Percentiles rank a stretch among this genome's conserved stretches.
Conservation (phyloP, 768 basidiomycete species). For the Leccinellum luteum region DNA sequence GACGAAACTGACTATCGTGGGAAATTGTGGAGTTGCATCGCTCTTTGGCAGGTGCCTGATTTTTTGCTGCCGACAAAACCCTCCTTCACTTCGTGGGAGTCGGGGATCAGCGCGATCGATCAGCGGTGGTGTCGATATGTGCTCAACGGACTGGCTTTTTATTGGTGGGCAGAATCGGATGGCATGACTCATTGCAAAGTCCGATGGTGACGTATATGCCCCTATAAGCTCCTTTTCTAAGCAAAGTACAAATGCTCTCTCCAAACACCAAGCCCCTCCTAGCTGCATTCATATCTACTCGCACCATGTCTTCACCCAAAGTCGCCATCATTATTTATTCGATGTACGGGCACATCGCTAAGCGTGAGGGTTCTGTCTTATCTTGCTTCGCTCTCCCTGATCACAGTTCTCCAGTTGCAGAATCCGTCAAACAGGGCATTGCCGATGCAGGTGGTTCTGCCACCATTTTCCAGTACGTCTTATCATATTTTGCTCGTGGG, state of each 20-base stretch:
- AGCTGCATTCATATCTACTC: neutral
- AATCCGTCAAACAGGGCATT: constrained; percentile 46
- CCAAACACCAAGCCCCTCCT: neutral
- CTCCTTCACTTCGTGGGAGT: no score
- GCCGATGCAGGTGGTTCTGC: constrained; percentile 47
- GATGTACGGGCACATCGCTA: constrained; percentile 71
- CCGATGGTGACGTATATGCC: constrained; percentile 3
- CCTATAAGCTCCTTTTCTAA: constrained; percentile 10
- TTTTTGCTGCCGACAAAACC: no score
- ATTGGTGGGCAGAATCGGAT: neutral
- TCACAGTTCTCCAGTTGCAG: constrained; percentile 50
- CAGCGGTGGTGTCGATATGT: neutral
- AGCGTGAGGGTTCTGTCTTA: constrained; percentile 41
- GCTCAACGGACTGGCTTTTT: neutral
- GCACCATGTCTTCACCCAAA: constrained; percentile 46
- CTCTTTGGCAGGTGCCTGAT: no score
- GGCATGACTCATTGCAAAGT: neutral
- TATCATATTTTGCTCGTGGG: neutral
- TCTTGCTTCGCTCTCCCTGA: neutral
- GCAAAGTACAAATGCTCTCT: constrained; percentile 13
- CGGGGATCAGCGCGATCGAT: no score
- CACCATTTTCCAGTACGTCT: constrained; percentile 53
- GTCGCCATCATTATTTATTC: constrained; percentile 74
- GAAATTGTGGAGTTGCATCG: no score
- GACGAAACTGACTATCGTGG: no score